Conservation (phyloP, 1,284 basidiomycete genomes). For the Hemileia vastatrix region DNA sequence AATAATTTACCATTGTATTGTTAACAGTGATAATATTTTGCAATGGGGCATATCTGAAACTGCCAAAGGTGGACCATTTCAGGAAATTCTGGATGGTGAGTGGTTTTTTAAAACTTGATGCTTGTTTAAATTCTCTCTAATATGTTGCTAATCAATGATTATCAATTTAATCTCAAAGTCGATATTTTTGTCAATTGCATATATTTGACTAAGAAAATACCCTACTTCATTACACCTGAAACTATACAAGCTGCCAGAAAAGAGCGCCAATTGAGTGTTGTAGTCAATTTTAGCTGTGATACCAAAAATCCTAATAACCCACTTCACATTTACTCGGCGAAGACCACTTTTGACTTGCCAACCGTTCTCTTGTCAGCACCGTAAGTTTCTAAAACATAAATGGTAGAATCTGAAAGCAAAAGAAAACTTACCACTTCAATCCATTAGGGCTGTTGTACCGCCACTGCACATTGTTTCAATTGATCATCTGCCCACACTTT, state of each 20-base stretch:
- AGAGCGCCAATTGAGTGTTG: conserved; percentile 62
- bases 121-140: no score
- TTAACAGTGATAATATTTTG: conserved; percentile 73
- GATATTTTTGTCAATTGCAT: conserved; percentile 99
- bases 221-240: conserved; percentile 68
- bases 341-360: conserved; percentile 89
- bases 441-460: conserved; percentile 48
- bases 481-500: conserved; percentile 88
- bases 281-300: conserved; percentile 98
- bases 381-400: no score
- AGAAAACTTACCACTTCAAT: no score
- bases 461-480: conserved; percentile 81
- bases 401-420: no score
- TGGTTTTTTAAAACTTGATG: not conserved
- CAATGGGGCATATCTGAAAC: conserved; percentile 99
- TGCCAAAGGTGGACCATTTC: conserved; percentile 90
- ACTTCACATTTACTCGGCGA: conserved; percentile 87
- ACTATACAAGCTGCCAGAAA: conserved; percentile 64
- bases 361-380: no score
- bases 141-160: no score
- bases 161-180: conserved; percentile 47
- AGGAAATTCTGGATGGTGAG: conserved; percentile 68
- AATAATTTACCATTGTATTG: not conserved
- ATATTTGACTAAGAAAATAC: conserved; percentile 82
- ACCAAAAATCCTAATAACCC: conserved; percentile 99